Conservation (phyloP, 441 rosid genomes). For the Eugenia klotzschiana region DNA sequence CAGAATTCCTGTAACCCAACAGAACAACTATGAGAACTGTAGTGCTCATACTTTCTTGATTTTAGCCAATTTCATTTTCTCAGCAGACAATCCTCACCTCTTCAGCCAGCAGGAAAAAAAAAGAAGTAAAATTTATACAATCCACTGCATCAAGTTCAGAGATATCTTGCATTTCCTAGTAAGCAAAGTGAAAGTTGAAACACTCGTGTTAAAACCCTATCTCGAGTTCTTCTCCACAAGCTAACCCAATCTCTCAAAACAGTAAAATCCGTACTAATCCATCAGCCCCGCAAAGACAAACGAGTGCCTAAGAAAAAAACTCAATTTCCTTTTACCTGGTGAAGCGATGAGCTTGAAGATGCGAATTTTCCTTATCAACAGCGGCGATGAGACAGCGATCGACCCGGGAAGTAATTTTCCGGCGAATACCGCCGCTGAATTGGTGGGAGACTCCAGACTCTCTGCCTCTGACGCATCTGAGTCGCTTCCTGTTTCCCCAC, state of each 20-base stretch:
- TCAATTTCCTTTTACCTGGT: constrained; percentile 30
- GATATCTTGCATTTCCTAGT: neutral
- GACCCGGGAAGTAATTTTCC: constrained; percentile 30
- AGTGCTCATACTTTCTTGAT: neutral
- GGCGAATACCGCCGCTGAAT: constrained; percentile 29
- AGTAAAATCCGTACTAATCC: neutral
- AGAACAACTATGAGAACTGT: neutral
- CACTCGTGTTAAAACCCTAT: neutral
- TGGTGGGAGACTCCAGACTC: constrained; percentile 38
- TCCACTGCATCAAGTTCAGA: neutral
- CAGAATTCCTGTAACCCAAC: constrained; percentile 31
- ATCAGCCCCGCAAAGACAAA: neutral
- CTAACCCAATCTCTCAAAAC: neutral
- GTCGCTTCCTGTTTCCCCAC: constrained; percentile 70
- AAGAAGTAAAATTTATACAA: neutral
- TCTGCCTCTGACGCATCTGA: constrained; percentile 61
- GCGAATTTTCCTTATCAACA: constrained; percentile 31
- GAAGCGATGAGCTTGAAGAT: constrained; percentile 36
- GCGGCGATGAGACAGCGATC: constrained; percentile 20
- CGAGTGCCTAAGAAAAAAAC: neutral
- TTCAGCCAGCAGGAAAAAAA: neutral
- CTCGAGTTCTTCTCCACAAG: neutral
- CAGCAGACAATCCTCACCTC: neutral
- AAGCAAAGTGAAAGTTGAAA: neutral
- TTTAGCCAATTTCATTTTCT: neutral